phyloP scores from a whole-genome alignment of 768 basidiomycete species.

The Pulveroboletus sp. region DNA sequence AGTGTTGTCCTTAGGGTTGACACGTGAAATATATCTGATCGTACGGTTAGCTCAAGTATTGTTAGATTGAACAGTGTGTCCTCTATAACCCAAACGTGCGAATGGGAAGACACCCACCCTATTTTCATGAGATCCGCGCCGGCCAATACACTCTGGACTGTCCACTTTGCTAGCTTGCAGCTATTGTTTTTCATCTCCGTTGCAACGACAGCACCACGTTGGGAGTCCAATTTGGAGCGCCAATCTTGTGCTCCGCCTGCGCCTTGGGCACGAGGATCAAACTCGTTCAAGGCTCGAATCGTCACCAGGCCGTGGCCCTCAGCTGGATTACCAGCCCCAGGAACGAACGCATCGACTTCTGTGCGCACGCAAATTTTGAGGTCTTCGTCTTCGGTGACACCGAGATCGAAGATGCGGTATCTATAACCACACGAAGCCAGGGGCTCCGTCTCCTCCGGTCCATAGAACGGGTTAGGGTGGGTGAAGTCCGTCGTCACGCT shows the following conservation, averaged over 20 bases:
- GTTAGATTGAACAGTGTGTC: background rate
- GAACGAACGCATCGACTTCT: slow-evolving; percentile 89
- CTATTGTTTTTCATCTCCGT: slow-evolving; percentile 99
- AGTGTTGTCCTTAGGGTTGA: slow-evolving; percentile 88
- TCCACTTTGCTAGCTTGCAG: slow-evolving; percentile 96
- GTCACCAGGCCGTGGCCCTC: slow-evolving; percentile 80
- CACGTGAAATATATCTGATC: slow-evolving; percentile 87
- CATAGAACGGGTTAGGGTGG: slow-evolving; percentile 94
- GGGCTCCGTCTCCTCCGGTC: slow-evolving; percentile 89
- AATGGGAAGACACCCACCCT: slow-evolving; percentile 56
- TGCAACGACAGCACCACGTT: slow-evolving; percentile 95
- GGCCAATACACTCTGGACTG: slow-evolving; percentile 90
- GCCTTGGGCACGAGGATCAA: slow-evolving; percentile 85
- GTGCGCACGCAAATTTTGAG: slow-evolving; percentile 90
- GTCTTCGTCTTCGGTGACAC: slow-evolving; percentile 87
- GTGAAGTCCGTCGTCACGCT: slow-evolving; percentile 66
- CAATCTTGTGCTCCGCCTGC: slow-evolving; percentile 97
- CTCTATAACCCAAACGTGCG: background rate
- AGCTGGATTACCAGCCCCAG: slow-evolving; percentile 53
- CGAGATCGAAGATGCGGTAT: slow-evolving; percentile 92
- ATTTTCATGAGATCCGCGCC: slow-evolving; percentile 97
- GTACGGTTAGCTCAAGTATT: slow-evolving; percentile 8
- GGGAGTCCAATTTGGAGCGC: slow-evolving; percentile 94
- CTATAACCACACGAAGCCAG: slow-evolving; percentile 95
- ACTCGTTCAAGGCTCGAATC: slow-evolving; percentile 94